phyloP scores from a whole-genome alignment of 169 alveolate species.

The Eimeria necatrix region DNA sequence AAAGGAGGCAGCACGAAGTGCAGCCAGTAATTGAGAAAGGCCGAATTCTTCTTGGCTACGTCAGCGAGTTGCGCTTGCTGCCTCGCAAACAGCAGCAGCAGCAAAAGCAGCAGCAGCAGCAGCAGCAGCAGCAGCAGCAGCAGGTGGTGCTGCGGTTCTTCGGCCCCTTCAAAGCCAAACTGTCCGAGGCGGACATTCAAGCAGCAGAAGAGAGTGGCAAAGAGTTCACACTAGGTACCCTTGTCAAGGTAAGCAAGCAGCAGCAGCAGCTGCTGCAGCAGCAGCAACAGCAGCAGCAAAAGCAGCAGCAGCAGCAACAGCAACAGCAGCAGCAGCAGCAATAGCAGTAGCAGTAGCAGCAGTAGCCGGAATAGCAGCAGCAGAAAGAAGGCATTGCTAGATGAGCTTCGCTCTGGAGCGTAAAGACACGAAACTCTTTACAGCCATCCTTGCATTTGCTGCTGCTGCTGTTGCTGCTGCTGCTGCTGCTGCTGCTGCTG shows the following conservation, averaged over 20 bases:
- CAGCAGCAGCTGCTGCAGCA: too few species aligned
- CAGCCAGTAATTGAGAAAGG: slow-evolving; percentile 41
- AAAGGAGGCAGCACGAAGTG: neutral
- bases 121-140: slow-evolving; percentile 36
- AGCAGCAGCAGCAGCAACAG: slow-evolving; percentile 35
- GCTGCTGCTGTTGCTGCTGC: neutral
- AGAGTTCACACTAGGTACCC: slow-evolving; percentile 21
- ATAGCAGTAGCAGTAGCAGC: slow-evolving; percentile 7
- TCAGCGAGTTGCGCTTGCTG: slow-evolving; percentile 25
- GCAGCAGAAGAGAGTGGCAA: slow-evolving; percentile 29
- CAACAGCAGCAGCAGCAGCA: slow-evolving; percentile 33
- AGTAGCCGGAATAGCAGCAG: too few species aligned
- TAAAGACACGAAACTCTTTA: too few species aligned
- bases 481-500: slow-evolving; percentile 34
- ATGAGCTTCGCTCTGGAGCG: too few species aligned
- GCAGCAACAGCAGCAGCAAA: slow-evolving; percentile 30
- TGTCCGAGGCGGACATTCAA: neutral
- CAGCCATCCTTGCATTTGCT: neutral
- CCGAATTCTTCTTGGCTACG: slow-evolving; percentile 24
- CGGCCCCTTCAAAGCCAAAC: slow-evolving; percentile 39
- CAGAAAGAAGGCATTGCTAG: too few species aligned
- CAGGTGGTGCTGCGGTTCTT: slow-evolving; percentile 46
- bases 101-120: slow-evolving; percentile 65
- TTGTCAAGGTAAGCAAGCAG: slow-evolving; percentile 42
- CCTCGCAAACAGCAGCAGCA: slow-evolving; percentile 45